Evolutionary conservation across 441 rosid species (phyloP), one percentile per base, ranked within the genome.

Genomic region (Adansonia rubrostipa): DNA sequence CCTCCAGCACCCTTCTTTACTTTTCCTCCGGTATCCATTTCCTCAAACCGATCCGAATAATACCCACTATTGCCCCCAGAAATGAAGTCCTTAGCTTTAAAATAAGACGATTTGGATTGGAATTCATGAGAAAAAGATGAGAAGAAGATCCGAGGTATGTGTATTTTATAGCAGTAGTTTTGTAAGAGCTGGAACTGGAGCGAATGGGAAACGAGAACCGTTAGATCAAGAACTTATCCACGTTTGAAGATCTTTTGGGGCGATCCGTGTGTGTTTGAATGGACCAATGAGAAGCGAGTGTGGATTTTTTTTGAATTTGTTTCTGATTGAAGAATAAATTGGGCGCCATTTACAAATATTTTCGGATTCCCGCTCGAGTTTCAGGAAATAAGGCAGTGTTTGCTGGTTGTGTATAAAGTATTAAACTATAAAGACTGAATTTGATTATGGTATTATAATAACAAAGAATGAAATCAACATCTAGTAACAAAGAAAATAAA

Each of bases 361-460:
- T 73, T 73, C 14, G 1, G 14, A 9, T 72, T 73, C 76, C 76
- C 76, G 76, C 65, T 73, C 6, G 9, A 48, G 4, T 45, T 68
- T 68, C 9, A n/a, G 7, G 15, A 61, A 10, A 22, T 24, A 24
- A 40, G 17, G 17, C 42, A 62, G 3, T 58, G 63, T 20, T 20
- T 58, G 6, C 9, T 19, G 20, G 28, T 15, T 1, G 1, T 0
- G 19, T n/a, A 51, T 15, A 40, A 40, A 4, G 44, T 4, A 28
- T 28, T 28, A 28, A 28, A 28, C 33, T 40, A 40, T 40, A 40
- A 40, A 40, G 44, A 5, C 44, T 40, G 6, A 40, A 40, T 40
- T 40, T 40, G 44, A 40, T 4, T 40, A 5, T 28, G 33, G 33
- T 28, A 28, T 28, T 28, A 28, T 28, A 28, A 28, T 28, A 28